These are phyloP conservation scores for Trichosporon sp. DNA, from an alignment of 1,284 basidiomycete species.

Conservation along the genomic window DNA sequence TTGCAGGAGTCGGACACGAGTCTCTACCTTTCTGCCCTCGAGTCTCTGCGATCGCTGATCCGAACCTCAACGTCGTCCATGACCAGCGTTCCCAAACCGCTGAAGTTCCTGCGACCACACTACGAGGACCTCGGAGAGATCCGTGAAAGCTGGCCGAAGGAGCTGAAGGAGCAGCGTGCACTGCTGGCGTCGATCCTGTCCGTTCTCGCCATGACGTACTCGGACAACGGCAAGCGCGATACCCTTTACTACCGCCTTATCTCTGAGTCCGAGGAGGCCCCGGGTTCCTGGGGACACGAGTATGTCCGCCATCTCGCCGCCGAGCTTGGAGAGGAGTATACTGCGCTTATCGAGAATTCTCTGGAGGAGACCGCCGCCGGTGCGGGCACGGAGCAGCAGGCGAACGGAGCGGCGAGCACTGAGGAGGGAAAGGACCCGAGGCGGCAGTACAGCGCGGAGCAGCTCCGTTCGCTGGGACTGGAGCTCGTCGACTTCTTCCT, in stretches of 20 bases:
- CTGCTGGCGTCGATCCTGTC: slow-evolving; percentile 98
- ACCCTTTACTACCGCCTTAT: slow-evolving; percentile 87
- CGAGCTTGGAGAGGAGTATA: slow-evolving; percentile 93
- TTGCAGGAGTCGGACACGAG: slow-evolving; percentile 75
- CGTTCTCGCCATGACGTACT: slow-evolving; percentile 99
- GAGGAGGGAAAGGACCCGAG: slow-evolving; percentile 10
- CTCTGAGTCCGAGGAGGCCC: slow-evolving; percentile 74
- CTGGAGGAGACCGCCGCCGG: slow-evolving; percentile 42
- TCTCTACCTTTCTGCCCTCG: slow-evolving; percentile 84
- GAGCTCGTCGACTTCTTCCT: slow-evolving; percentile 89
- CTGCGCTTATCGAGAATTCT: slow-evolving; percentile 25
- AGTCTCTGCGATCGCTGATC: slow-evolving; percentile 89
- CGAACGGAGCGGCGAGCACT: slow-evolving; percentile 11
- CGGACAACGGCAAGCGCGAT: slow-evolving; percentile 89
- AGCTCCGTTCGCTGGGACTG: slow-evolving; percentile 70
- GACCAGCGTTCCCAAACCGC: slow-evolving; percentile 99
- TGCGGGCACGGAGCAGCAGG: slow-evolving; percentile 17
- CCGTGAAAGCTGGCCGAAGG: slow-evolving; percentile 66
- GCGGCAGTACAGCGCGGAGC: slow-evolving; percentile 50
- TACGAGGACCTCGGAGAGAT: slow-evolving; percentile 81
- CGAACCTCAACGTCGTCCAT: slow-evolving; percentile 96
- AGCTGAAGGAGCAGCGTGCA: slow-evolving; percentile 70
- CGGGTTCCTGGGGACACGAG: slow-evolving; percentile 97
- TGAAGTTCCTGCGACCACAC: slow-evolving; percentile 95
- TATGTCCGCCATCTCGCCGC: slow-evolving; percentile 96